These are phyloP conservation scores for Pyrenophora seminiperda DNA, from an alignment of 2,329 filamentous ascomycete genomes.

Conservation along the genomic window DNA sequence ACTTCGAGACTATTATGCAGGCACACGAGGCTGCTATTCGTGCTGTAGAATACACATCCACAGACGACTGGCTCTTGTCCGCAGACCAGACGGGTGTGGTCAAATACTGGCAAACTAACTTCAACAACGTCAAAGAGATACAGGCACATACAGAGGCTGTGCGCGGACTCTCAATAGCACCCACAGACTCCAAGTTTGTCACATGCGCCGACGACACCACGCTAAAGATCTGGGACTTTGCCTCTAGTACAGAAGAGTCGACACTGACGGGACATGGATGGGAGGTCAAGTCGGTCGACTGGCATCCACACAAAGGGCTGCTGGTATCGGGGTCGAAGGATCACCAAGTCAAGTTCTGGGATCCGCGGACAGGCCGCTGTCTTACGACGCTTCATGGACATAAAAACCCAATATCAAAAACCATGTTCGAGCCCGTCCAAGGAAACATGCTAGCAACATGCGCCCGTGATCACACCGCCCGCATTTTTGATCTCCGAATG, in stretches of 20 bases:
- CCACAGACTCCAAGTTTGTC: constrained; percentile 93
- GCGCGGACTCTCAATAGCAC: constrained; percentile 88
- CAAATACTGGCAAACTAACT: constrained; percentile 99
- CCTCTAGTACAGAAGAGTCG: constrained; percentile 79
- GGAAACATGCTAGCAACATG: constrained; percentile 88
- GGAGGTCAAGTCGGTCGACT: constrained; percentile 97
- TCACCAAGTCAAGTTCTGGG: constrained; percentile 96
- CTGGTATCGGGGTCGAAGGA: constrained; percentile 97
- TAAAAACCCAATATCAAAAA: constrained; percentile 96
- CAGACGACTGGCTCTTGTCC: constrained; percentile 95
- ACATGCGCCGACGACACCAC: constrained; percentile 93
- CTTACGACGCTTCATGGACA: constrained; percentile 94
- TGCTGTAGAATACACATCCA: constrained; percentile 86
- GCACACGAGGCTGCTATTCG: constrained; percentile 89
- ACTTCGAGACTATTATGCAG: constrained; percentile 99
- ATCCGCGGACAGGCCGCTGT: constrained; percentile 87
- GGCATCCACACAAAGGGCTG: constrained; percentile 94
- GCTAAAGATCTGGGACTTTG: constrained; percentile 96
- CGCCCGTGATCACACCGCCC: constrained; percentile 87
- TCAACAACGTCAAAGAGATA: constrained; percentile 97
- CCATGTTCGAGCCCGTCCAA: constrained; percentile 83
- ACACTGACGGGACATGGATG: constrained; percentile 92
- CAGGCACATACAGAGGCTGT: constrained; percentile 89
- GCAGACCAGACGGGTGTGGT: constrained; percentile 93
- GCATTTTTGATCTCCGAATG: constrained; percentile 94